Percentiles rank a stretch among this genome's conserved stretches.
phyloP scores from a whole-genome alignment of 768 basidiomycete species.

The Amyloporia xantha region DNA sequence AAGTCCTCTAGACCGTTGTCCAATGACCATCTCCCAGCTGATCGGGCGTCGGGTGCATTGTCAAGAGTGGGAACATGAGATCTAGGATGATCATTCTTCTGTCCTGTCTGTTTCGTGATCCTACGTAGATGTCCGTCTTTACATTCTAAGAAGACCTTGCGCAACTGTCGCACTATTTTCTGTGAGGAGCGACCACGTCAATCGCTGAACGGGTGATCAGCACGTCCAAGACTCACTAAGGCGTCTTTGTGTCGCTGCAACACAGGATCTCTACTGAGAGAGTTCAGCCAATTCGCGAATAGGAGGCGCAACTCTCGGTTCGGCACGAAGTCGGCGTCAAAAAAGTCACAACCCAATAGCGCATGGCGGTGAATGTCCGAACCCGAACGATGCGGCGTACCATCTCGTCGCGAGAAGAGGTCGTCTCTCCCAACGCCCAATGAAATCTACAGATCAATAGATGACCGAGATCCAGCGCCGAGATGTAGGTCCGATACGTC shows the following conservation, averaged over 20 bases:
- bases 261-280: conserved; percentile 64
- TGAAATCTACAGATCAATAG: conserved; percentile 83
- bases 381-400: conserved; percentile 76
- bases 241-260: conserved; percentile 63
- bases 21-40: no score
- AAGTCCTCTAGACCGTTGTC: no score
- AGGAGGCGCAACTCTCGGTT: conserved; percentile 69
- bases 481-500: conserved; percentile 83
- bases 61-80: no score
- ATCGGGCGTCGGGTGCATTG: no score
- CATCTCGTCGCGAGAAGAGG: conserved; percentile 55
- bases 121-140: conserved; percentile 49
- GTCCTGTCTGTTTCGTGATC: neutral
- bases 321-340: conserved; percentile 80
- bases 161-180: conserved; percentile 77
- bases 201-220: conserved; percentile 4
- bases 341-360: conserved; percentile 90
- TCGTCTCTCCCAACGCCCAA: conserved; percentile 64
- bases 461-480: conserved; percentile 71
- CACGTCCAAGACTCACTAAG: conserved; percentile 36
- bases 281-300: conserved; percentile 77
- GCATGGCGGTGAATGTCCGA: conserved; percentile 82
- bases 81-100: no score
- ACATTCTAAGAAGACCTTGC: conserved; percentile 79
- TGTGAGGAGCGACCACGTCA: conserved; percentile 24